Conservation (phyloP, 306 rosid species). For the Begonia fuchsioides region DNA sequence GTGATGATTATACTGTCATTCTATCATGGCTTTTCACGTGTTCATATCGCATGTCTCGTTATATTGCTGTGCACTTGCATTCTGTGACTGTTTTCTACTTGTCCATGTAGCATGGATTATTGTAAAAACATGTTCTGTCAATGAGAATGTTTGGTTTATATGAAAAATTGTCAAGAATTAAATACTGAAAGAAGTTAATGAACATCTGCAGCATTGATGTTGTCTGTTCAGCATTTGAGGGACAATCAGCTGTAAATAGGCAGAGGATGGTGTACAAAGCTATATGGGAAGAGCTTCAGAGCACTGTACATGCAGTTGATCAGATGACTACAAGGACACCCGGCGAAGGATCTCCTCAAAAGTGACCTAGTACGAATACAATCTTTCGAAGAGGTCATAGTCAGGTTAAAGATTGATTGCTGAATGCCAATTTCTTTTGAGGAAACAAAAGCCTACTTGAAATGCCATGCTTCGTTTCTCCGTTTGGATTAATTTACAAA, state of each 20-base stretch:
- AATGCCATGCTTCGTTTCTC: too few relatives aligned
- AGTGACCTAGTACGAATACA: conserved; percentile 10
- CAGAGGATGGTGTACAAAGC: conserved; percentile 96
- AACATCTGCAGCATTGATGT: conserved; percentile 51
- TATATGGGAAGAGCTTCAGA: conserved; percentile 98
- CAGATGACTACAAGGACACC: conserved; percentile 89
- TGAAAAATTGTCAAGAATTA: too few relatives aligned
- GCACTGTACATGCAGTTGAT: conserved; percentile 86
- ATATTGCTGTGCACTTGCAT: too few relatives aligned
- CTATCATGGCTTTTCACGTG: too few relatives aligned
- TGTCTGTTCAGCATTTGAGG: conserved; percentile 68
- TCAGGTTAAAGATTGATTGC: neutral
- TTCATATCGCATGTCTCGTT: too few relatives aligned
- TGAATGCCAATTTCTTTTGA: conserved; percentile 3
- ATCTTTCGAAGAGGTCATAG: conserved; percentile 1
- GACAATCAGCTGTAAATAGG: conserved; percentile 79
- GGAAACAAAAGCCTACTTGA: neutral
- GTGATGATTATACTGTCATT: too few relatives aligned
- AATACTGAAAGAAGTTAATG: too few relatives aligned
- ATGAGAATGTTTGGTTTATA: too few relatives aligned
- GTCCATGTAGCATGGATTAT: too few relatives aligned
- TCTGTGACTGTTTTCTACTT: too few relatives aligned
- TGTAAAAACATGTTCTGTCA: too few relatives aligned
- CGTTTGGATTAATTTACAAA: too few relatives aligned
- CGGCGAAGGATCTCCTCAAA: conserved; percentile 36